Evolutionary conservation across 305 asterid species (phyloP).

Genomic region (Rubia balearica): DNA sequence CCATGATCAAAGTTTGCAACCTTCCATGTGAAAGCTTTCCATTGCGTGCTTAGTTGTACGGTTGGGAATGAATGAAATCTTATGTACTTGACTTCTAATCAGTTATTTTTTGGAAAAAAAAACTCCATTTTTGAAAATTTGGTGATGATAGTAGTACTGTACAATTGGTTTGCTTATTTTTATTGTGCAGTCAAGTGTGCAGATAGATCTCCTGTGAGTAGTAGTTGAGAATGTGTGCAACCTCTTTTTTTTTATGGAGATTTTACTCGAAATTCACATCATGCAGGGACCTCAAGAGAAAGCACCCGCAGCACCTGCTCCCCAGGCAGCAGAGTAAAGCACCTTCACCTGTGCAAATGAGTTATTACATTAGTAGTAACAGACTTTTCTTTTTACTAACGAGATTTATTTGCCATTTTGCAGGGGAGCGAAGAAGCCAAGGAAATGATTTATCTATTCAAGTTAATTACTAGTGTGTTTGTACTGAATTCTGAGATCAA

Average conservation of each 20-base stretch:
- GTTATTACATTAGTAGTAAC: neutral
- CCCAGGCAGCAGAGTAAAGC: slow-evolving; percentile 10
- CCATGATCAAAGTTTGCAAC: neutral
- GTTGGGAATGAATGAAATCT: neutral
- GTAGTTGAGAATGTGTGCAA: neutral
- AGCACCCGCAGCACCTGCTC: slow-evolving; percentile 6
- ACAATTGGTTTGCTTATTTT: neutral
- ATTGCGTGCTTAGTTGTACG: neutral
- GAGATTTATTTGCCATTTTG: neutral
- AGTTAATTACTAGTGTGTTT: neutral
- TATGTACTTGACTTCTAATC: neutral
- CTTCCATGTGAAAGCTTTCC: neutral
- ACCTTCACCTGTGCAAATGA: neutral
- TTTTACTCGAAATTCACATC: neutral
- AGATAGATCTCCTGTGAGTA: neutral
- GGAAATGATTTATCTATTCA: neutral
- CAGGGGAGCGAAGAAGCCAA: slow-evolving; percentile 17
- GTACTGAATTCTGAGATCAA: slow-evolving; percentile 5
- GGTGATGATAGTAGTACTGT: neutral
- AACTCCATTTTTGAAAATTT: neutral
- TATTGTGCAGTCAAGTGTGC: neutral
- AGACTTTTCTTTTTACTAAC: neutral
- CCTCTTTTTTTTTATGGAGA: neutral
- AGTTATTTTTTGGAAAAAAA: neutral
- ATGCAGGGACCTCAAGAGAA: slow-evolving; percentile 18